phyloP scores from a whole-genome alignment of 1,284 basidiomycete species.

The Microbotryum lychnidis-dioicae region DNA sequence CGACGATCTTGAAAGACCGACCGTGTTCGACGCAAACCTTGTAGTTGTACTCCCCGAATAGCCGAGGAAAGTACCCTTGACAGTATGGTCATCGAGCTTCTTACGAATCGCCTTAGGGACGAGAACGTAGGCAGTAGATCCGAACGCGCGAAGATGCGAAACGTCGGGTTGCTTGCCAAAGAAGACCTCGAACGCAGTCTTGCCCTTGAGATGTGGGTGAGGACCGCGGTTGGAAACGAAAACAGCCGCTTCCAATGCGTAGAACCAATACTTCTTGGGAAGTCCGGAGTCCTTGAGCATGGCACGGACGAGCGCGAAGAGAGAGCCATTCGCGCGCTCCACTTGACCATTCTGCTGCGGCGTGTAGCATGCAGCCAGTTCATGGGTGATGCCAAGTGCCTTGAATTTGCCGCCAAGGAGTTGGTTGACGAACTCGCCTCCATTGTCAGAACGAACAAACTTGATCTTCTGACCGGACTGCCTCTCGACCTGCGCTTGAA shows the following conservation, averaged over 20 bases:
- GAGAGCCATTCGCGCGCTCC: not conserved
- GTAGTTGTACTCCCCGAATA: not conserved
- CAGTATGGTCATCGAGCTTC: not conserved
- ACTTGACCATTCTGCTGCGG: constrained; percentile 12
- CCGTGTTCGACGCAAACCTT: too few species aligned
- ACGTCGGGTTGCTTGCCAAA: not conserved
- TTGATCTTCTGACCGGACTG: too few species aligned
- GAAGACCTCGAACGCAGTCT: not conserved
- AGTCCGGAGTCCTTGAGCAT: constrained; percentile 2
- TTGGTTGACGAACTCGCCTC: constrained; percentile 13
- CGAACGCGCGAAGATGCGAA: not conserved
- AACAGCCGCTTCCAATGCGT: not conserved
- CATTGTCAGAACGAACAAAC: constrained; percentile 7
- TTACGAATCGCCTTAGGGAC: not conserved
- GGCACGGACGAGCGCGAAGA: not conserved
- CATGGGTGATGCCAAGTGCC: constrained; percentile 6
- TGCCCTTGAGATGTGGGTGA: not conserved
- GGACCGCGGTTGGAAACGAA: not conserved
- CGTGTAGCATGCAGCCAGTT: constrained; percentile 7
- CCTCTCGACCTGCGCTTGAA: too few species aligned
- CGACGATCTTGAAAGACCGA: too few species aligned
- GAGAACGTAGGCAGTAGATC: not conserved
- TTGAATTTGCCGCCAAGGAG: not conserved
- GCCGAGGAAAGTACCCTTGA: not conserved
- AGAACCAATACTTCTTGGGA: not conserved